A percentile compares a stretch with the other conserved stretches of the same genome.
Evolutionary conservation across 257 asterid genomes (phyloP).

Genomic region (Prunella vulgaris): DNA sequence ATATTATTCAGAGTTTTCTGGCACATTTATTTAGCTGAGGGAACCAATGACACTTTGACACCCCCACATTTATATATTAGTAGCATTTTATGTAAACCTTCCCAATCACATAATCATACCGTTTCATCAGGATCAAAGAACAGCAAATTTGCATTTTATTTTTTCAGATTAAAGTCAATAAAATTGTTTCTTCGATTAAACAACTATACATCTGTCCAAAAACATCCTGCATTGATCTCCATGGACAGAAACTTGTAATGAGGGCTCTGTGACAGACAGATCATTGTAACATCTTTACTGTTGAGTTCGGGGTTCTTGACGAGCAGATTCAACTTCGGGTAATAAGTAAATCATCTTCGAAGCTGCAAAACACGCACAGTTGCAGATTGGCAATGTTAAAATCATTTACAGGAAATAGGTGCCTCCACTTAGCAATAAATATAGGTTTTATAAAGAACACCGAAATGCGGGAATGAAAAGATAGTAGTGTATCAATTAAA

Average conservation of each 20-base stretch:
- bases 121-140: not conserved
- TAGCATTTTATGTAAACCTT: not conserved
- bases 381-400: not conserved
- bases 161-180: not conserved
- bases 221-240: conserved; percentile 15
- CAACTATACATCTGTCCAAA: conserved; percentile 3
- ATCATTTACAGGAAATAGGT: not conserved
- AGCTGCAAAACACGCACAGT: conserved; percentile 19
- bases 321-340: conserved; percentile 6
- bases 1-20: not conserved
- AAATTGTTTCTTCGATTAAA: not conserved
- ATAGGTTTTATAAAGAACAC: not conserved
- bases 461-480: not conserved
- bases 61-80: not conserved
- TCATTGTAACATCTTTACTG: not conserved
- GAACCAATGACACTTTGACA: not conserved
- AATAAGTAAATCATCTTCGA: not conserved
- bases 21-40: not conserved
- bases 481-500: not conserved
- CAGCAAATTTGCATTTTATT: not conserved
- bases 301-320: not conserved
- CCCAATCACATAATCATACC: not conserved
- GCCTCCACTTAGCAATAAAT: too few species aligned
- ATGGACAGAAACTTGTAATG: conserved; percentile 15
- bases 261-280: conserved; percentile 1